phyloP scores from a whole-genome alignment of 2,329 filamentous ascomycete species.

The Alternaria sp. region DNA sequence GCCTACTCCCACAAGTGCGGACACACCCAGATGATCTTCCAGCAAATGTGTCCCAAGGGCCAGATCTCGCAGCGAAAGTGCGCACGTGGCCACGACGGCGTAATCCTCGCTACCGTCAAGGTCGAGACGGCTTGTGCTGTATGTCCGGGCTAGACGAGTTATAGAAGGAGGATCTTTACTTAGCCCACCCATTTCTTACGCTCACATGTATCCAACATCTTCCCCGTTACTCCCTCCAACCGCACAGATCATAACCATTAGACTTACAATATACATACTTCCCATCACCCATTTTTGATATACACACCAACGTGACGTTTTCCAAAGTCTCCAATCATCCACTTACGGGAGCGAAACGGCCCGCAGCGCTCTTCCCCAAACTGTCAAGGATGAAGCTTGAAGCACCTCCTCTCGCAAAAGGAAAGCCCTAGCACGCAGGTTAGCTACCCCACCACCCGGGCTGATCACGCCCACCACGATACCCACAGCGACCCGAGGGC shows the following conservation, averaged over 20 bases:
- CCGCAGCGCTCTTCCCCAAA: constrained; percentile 5
- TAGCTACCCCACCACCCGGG: constrained; percentile 3
- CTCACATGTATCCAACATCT: background rate
- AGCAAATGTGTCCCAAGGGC: constrained; percentile 36
- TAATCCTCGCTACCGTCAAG: constrained; percentile 40
- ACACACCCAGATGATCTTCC: constrained; percentile 50
- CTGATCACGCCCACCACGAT: background rate
- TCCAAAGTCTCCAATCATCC: background rate
- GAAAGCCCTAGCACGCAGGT: background rate
- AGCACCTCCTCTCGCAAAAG: background rate
- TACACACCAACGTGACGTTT: background rate
- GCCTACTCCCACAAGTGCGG: constrained; percentile 56
- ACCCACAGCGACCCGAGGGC: background rate
- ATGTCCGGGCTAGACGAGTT: constrained; percentile 25
- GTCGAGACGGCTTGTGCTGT: constrained; percentile 35
- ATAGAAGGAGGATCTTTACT: background rate
- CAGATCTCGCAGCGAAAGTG: constrained; percentile 44
- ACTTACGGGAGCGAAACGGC: constrained; percentile 12
- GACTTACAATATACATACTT: background rate
- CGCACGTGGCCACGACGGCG: constrained; percentile 36
- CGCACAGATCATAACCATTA: background rate
- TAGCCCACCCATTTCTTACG: background rate
- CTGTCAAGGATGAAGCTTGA: constrained; percentile 16
- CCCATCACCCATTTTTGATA: too few relatives aligned
- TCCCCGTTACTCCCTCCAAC: background rate